These are phyloP conservation scores for Phytophthora nicotianae DNA, from an alignment of 352 stramenopile genomes.

Conservation along the genomic window DNA sequence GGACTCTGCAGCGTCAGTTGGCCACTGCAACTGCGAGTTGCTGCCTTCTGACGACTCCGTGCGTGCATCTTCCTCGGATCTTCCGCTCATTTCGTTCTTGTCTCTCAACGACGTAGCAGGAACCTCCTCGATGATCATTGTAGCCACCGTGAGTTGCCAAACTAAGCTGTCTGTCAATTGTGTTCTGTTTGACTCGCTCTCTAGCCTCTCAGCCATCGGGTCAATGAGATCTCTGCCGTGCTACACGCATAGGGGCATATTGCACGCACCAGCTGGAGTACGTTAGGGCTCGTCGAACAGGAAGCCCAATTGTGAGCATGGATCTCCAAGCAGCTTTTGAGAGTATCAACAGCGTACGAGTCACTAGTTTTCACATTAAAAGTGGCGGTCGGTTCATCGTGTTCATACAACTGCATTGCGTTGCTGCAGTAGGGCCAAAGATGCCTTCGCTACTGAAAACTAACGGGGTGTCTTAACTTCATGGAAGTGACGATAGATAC, in stretches of 20 bases:
- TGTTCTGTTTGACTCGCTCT: slow-evolving; percentile 12
- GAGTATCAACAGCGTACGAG: slow-evolving; percentile 10
- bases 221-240: slow-evolving; percentile 24
- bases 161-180: slow-evolving; percentile 7
- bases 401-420: slow-evolving; percentile 22
- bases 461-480: slow-evolving; percentile 20
- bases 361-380: not conserved
- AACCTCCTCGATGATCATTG: slow-evolving; percentile 15
- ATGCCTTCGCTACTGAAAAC: slow-evolving; percentile 12
- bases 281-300: slow-evolving; percentile 18
- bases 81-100: slow-evolving; percentile 11
- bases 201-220: slow-evolving; percentile 7
- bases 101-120: slow-evolving; percentile 2
- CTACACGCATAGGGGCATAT: slow-evolving; percentile 6
- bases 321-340: slow-evolving; percentile 4
- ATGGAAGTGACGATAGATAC: slow-evolving; percentile 18
- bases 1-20: slow-evolving; percentile 15
- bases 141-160: not conserved
- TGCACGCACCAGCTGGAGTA: slow-evolving; percentile 19
- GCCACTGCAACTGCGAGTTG: not conserved
- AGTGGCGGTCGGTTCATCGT: slow-evolving; percentile 4
- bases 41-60: slow-evolving; percentile 30
- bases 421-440: not conserved
- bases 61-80: slow-evolving; percentile 22
- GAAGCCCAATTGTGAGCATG: not conserved